Evolutionary conservation across 2,329 filamentous ascomycete genomes (phyloP).

Genomic region (Beauveria sp.): DNA sequence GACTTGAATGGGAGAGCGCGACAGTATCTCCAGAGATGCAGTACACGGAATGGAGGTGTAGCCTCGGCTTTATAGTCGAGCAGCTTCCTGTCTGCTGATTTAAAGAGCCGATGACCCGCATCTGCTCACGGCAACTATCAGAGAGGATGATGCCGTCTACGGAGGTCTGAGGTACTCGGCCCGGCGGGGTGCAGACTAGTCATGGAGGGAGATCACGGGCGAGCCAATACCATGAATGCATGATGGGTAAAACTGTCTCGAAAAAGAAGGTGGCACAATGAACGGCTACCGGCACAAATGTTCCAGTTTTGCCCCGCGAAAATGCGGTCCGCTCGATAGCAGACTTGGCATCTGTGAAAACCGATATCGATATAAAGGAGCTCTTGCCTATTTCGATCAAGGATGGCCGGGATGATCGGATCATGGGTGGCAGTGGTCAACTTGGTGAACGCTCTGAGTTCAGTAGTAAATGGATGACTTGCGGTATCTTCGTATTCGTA

Average conservation of each 20-base stretch:
- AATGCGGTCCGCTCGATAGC: background rate
- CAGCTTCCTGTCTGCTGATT: background rate
- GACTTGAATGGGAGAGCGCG: background rate
- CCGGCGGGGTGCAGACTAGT: background rate
- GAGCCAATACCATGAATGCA: background rate
- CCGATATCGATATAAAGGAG: background rate
- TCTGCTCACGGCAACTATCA: background rate
- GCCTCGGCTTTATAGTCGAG: background rate
- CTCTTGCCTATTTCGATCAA: background rate
- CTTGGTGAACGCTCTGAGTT: background rate
- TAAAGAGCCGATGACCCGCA: background rate
- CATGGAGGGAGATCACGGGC: background rate
- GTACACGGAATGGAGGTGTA: background rate
- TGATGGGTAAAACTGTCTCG: background rate
- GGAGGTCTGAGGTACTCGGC: background rate
- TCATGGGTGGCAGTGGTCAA: background rate
- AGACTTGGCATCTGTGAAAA: background rate
- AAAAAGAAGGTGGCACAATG: background rate
- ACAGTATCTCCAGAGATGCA: background rate
- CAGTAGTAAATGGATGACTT: background rate
- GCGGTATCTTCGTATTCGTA: background rate
- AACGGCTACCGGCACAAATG: slow-evolving; percentile 4
- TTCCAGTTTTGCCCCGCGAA: slow-evolving; percentile 1
- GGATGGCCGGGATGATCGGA: background rate
- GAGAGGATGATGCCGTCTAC: background rate